These are phyloP conservation scores for Orbilia quercus DNA, from an alignment of 2,329 filamentous ascomycete species.

Conservation along the genomic window DNA sequence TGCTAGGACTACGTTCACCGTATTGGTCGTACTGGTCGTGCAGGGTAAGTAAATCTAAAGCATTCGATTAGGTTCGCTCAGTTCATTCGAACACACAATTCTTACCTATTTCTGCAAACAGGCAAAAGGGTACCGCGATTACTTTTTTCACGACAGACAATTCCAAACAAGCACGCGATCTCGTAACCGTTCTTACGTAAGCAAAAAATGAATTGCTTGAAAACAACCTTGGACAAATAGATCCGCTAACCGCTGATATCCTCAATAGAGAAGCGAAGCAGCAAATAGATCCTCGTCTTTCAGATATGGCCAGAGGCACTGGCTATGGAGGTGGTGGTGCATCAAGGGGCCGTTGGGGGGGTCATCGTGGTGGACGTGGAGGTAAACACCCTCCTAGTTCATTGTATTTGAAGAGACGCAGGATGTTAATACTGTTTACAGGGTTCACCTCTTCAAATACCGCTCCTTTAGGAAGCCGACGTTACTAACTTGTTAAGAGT, in stretches of 20 bases:
- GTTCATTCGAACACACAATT: slow-evolving; percentile 7
- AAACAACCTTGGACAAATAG: not conserved
- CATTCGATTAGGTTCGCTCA: not conserved
- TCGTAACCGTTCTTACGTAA: slow-evolving; percentile 79
- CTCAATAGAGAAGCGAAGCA: slow-evolving; percentile 87
- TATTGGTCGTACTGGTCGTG: slow-evolving; percentile 90
- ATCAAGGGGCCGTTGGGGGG: slow-evolving; percentile 73
- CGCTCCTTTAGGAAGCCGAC: slow-evolving; percentile 60
- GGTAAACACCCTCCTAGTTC: slow-evolving; percentile 47
- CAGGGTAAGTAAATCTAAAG: slow-evolving; percentile 67
- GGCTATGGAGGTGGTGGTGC: slow-evolving; percentile 79
- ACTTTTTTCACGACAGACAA: slow-evolving; percentile 99
- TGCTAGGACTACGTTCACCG: slow-evolving; percentile 95
- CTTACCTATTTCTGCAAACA: slow-evolving; percentile 62
- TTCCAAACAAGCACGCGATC: slow-evolving; percentile 94
- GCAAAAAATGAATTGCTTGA: not conserved
- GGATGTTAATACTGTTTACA: slow-evolving; percentile 13
- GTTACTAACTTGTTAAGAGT: slow-evolving; percentile 58
- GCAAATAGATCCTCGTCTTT: slow-evolving; percentile 93
- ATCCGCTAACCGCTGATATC: slow-evolving; percentile 1
- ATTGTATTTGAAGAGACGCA: not conserved
- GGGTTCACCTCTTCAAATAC: slow-evolving; percentile 60
- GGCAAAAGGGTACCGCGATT: slow-evolving; percentile 93
- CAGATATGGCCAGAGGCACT: slow-evolving; percentile 93
- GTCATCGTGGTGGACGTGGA: slow-evolving; percentile 74